Base-by-base conservation (phyloP, 108 stramenopile genomes). In the Schizochytrium sp. region DNA sequence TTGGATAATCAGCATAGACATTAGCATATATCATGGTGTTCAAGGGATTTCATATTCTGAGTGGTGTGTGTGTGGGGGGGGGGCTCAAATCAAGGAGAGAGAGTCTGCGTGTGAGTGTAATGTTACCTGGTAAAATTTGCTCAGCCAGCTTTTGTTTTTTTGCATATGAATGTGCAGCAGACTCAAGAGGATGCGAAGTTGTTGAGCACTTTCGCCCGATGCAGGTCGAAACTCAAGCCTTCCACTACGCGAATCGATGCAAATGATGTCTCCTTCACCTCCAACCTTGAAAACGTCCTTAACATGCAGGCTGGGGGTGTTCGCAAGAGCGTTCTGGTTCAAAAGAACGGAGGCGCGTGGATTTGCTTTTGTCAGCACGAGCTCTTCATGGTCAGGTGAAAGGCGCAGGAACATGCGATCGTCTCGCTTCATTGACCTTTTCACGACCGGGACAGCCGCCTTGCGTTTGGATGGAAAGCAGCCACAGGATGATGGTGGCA, bases 41-140 rank as follows among this genome's bases (percentile, higher is more conserved):
- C 28, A 28, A 28, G 28, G 28, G 28, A 28, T 28, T 28, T 28
- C 28, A 28, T 28, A 28, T 28, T 28, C 28, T 28, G 28, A 28
- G 28, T 28, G 28, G 28, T 28, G 28, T 28, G 28, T 28, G 28
- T 28, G 28, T 28, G 28, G 28, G 28, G 28, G 28, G 28, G 28
- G 28, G 28, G 28, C 42, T 64, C 42, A 64, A 38, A 64, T 5
- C 41, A 64, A 4, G 41, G 61, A 64, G 0, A 64, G 38, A 38
- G 61, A 64, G 42, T 64, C 61, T 4, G 61, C 61, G 42, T 64
- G 61, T 13, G 61, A 64, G 19, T 64, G 61, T 42, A 64, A 42
- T 42, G 61, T 64, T 38, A 64, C 61, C 61, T 64, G 61, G 19
- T 64, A 64, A 13, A 64, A 64, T n/a, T 13, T 64, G 61, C 61